These are phyloP conservation scores for Gossypium ekmanianum DNA, from an alignment of 345 rosid genomes.

Conservation along the genomic window DNA sequence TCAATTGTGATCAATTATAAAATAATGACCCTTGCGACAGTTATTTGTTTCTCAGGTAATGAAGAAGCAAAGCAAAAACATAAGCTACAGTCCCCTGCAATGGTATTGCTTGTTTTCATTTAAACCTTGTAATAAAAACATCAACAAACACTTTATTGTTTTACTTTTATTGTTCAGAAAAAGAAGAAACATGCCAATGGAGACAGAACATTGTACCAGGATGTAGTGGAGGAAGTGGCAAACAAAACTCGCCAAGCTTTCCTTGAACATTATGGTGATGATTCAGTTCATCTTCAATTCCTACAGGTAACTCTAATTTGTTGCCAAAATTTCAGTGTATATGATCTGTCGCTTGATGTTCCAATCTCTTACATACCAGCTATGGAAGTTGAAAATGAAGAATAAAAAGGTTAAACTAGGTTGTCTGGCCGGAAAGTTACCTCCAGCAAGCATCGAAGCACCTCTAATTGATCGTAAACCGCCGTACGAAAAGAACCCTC, in stretches of 20 bases:
- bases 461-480: neutral
- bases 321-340: neutral
- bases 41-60: neutral
- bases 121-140: too few relatives aligned
- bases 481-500: neutral
- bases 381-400: constrained; percentile 6
- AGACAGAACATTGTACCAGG: neutral
- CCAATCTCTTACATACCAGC: neutral
- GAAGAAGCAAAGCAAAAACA: neutral
- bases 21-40: neutral
- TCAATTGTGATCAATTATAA: neutral
- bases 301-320: constrained; percentile 3
- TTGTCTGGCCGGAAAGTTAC: neutral
- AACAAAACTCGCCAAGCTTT: constrained; percentile 5
- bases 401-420: neutral
- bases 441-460: neutral
- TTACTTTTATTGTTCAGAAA: neutral
- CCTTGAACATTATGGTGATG: constrained; percentile 6
- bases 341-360: neutral
- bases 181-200: neutral
- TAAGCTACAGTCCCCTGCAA: neutral
- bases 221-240: constrained; percentile 6
- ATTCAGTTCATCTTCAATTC: constrained; percentile 2
- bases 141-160: neutral
- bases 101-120: neutral